These are phyloP conservation scores for Pythium periplocum DNA, from an alignment of 352 stramenopile genomes.

Conservation along the genomic window DNA sequence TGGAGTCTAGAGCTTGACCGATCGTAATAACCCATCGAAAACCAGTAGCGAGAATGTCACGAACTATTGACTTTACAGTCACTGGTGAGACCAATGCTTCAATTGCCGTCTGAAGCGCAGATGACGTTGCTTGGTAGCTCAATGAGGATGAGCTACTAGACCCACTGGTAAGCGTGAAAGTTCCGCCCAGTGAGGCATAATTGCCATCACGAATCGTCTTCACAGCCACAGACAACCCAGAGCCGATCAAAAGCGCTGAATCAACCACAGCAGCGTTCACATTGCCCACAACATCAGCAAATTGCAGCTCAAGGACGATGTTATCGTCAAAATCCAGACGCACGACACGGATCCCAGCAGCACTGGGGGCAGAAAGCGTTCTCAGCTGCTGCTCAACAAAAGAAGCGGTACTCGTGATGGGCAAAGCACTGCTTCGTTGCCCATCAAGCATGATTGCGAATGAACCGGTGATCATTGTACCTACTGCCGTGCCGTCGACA, in stretches of 20 bases:
- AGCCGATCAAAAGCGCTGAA: constrained; percentile 15
- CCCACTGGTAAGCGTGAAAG: constrained; percentile 13
- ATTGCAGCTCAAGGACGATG: constrained; percentile 12
- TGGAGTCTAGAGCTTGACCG: constrained; percentile 7
- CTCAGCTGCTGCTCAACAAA: constrained; percentile 9
- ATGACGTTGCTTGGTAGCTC: too few species aligned
- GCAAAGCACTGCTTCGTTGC: constrained; percentile 1
- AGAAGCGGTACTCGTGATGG: constrained; percentile 1
- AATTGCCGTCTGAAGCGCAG: not conserved
- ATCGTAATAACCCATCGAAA: constrained; percentile 20
- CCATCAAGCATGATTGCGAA: constrained; percentile 18
- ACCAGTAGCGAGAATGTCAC: constrained; percentile 4
- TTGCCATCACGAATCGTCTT: constrained; percentile 24
- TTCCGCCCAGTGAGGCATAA: constrained; percentile 20
- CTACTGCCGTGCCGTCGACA: constrained; percentile 13
- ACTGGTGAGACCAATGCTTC: constrained; percentile 8
- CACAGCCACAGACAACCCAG: constrained; percentile 9
- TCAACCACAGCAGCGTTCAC: constrained; percentile 16
- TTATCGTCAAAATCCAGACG: not conserved
- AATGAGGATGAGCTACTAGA: too few species aligned
- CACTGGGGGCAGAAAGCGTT: constrained; percentile 11
- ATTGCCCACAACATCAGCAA: constrained; percentile 19
- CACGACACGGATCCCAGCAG: constrained; percentile 4
- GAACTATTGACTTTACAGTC: not conserved
- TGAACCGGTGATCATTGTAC: constrained; percentile 12